A percentile compares a stretch with the other conserved stretches of the same genome.
These are phyloP conservation scores for Claviceps sp. DNA, from an alignment of 2,329 filamentous ascomycete species.

Conservation along the genomic window DNA sequence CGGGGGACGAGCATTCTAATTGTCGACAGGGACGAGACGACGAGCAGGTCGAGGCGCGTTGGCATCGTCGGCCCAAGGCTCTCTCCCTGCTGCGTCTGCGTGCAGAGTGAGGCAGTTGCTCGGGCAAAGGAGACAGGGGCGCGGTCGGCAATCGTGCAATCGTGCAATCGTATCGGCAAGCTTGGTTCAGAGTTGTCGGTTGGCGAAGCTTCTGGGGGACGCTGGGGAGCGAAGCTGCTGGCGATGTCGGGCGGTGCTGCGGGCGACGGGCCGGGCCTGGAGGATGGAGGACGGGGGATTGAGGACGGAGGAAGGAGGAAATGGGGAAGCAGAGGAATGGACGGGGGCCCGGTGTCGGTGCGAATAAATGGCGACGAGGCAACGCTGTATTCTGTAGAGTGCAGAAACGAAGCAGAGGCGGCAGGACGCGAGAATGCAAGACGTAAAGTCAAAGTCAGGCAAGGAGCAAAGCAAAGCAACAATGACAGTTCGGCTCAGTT, in stretches of 20 bases:
- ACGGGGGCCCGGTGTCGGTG: not conserved
- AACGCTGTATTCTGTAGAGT: not conserved
- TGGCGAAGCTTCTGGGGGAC: too few relatives aligned
- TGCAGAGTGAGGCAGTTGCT: not conserved
- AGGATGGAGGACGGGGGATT: too few relatives aligned
- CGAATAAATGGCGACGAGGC: not conserved
- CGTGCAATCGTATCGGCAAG: too few relatives aligned
- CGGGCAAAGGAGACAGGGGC: not conserved
- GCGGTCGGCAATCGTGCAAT: too few relatives aligned
- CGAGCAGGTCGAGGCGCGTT: slow-evolving; percentile 2
- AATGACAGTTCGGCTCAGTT: too few relatives aligned
- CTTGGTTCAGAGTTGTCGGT: too few relatives aligned
- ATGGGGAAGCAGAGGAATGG: not conserved
- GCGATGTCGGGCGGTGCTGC: too few relatives aligned
- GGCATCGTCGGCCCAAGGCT: slow-evolving; percentile 8
- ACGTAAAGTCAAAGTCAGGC: not conserved
- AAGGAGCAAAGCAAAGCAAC: too few relatives aligned
- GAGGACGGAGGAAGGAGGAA: too few relatives aligned
- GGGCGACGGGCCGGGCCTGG: too few relatives aligned
- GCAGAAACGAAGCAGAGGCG: not conserved
- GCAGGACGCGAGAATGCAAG: not conserved
- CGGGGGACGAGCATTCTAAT: slow-evolving; percentile 23
- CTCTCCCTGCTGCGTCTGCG: not conserved
- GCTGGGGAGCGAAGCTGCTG: too few relatives aligned
- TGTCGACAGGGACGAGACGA: slow-evolving; percentile 11